Conservation (phyloP, 495 filamentous ascomycete genomes). For the Tuber indicum region DNA sequence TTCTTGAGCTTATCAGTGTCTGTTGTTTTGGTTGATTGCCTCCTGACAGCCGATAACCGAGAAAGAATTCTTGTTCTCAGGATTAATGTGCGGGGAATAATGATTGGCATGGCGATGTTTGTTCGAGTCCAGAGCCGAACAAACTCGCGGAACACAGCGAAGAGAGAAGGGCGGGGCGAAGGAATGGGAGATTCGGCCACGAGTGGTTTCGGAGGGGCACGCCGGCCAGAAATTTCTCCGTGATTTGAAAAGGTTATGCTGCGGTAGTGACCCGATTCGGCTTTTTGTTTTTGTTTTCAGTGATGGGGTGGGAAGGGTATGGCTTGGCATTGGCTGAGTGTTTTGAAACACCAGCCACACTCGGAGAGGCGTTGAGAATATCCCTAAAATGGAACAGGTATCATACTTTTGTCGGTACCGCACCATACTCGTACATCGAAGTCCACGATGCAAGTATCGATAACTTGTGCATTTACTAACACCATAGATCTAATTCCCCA, state of each 20-base stretch:
- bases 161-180: not conserved
- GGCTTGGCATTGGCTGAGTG: not conserved
- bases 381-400: not conserved
- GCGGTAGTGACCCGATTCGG: not conserved
- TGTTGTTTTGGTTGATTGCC: slow-evolving; percentile 21
- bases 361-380: too few species aligned
- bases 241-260: not conserved
- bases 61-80: not conserved
- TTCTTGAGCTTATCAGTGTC: slow-evolving; percentile 33
- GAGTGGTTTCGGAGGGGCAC: not conserved
- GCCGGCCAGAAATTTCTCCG: not conserved
- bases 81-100: not conserved
- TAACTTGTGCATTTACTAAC: not conserved
- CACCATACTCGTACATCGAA: not conserved
- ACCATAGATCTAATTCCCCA: not conserved
- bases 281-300: not conserved
- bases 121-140: not conserved
- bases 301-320: not conserved
- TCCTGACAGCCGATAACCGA: not conserved
- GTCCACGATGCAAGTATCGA: not conserved
- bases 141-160: not conserved
- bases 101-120: not conserved
- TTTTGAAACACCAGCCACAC: too few species aligned
- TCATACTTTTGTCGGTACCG: not conserved
- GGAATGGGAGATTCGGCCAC: not conserved